phyloP scores from a whole-genome alignment of 192 early-diverging fungal genomes.

The Coemansia sp. region DNA sequence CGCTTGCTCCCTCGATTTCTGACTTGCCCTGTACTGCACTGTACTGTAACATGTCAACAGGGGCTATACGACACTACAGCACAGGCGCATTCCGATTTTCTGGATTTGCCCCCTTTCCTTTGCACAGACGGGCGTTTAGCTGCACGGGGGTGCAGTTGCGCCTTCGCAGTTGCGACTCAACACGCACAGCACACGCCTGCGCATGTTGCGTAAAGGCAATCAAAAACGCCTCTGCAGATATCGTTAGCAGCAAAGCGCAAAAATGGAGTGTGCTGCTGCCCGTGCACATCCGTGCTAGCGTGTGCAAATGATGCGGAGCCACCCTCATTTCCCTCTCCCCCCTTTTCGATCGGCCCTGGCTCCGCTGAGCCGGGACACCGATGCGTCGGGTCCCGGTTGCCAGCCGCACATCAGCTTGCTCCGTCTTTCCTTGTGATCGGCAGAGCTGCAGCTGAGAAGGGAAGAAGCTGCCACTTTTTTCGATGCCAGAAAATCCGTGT shows the following conservation, averaged over 20 bases:
- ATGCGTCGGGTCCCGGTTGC: neutral
- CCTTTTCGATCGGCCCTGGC: neutral
- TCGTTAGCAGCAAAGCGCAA: neutral
- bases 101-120: slow-evolving; percentile 17
- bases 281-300: neutral
- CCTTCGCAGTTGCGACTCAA: neutral
- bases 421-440: neutral
- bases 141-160: neutral
- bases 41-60: too few relatives aligned
- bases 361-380: neutral
- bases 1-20: slow-evolving; percentile 1
- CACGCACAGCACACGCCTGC: neutral
- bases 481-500: slow-evolving; percentile 1
- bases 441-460: slow-evolving; percentile 4
- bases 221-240: neutral
- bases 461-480: neutral
- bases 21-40: too few relatives aligned
- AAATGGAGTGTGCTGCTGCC: neutral
- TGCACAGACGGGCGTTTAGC: neutral
- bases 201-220: neutral
- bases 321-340: neutral
- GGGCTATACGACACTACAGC: neutral
- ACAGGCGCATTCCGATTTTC: slow-evolving; percentile 33
- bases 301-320: neutral
- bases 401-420: neutral